Evolutionary conservation across 192 early-diverging fungal species (phyloP), one percentile per base, ranked within the genome.

Genomic region (Coemansia sp.): DNA sequence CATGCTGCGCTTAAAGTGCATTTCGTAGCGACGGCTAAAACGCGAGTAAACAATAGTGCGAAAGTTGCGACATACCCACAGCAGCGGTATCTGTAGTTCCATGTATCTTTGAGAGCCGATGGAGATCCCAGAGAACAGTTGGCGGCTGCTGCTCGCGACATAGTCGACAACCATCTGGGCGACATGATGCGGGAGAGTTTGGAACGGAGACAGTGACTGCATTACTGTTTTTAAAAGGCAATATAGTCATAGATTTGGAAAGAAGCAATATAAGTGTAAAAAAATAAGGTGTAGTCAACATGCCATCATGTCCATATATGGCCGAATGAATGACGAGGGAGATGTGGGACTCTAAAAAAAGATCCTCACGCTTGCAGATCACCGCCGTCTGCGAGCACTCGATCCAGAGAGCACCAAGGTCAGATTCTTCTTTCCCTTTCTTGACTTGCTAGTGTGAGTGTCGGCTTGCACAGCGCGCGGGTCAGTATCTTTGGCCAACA

Each of bases 331-430:
- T 9, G 45, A 3, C 45, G 36, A 15, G 10, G 34, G 29, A 60
- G 13, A 60, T 61, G 29, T 61, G 34, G 20, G 34, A 19, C n/a
- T 24, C 8, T 7, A 4, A 4, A 8, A 10, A 12, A 27, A 12
- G 9, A 32, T 51, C n/a, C 4, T 51, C 8, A 9, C 48, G 11
- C 8, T 1, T 51, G 48, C n/a, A 45, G 55, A 22, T 65, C 38
- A 82, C 15, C 70, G 70, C 50, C 74, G 71, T 40, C 79, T 61
- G 3, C 67, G 70, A 13, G 68, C 51, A 45, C 74, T 74, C 17
- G 74, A 56, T 24, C 79, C 79, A 5, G 79, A 70, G 3, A 82
- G 60, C 24, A 76, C 74, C 22, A 82, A 45, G 19, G 66, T 82
- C 15, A 76, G 13, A 11, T 61, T 65, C 55, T 69, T 76, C 53